These are phyloP conservation scores for Neospora caninum DNA, from an alignment of 169 alveolate species.

Conservation along the genomic window DNA sequence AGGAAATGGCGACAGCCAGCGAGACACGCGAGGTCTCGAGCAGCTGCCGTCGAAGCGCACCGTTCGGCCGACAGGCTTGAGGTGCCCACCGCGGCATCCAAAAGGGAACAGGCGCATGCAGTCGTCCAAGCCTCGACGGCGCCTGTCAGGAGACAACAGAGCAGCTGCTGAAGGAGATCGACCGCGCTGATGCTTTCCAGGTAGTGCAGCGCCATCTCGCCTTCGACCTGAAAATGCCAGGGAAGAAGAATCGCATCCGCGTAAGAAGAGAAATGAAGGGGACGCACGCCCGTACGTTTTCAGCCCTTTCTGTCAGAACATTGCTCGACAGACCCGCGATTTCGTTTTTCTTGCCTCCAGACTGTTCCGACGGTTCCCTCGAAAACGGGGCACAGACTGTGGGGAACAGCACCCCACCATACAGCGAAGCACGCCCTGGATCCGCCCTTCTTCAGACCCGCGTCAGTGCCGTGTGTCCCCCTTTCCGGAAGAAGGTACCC, in stretches of 20 bases:
- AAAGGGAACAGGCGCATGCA: conserved; percentile 57
- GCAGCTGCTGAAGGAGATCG: conserved; percentile 57
- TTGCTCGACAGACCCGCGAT: background rate
- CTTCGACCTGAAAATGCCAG: conserved; percentile 49
- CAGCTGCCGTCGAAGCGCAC: background rate
- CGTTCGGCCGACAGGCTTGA: background rate
- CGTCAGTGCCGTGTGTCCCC: no score
- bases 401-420: no score
- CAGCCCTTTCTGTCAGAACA: background rate
- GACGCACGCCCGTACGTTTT: background rate
- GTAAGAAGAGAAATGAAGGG: background rate
- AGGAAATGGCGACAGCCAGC: background rate
- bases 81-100: background rate
- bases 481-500: no score
- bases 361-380: no score
- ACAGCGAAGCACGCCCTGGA: no score
- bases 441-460: no score
- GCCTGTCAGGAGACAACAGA: conserved; percentile 54
- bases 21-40: background rate
- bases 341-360: no score
- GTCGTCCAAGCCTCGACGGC: conserved; percentile 54
- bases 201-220: conserved; percentile 68
- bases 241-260: background rate
- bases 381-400: no score
- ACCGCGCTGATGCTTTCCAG: conserved; percentile 57